A percentile compares a stretch with the other conserved stretches of the same genome.
Conservation (phyloP, 2,329 filamentous ascomycete species). For the Ophiocordyceps australis region DNA sequence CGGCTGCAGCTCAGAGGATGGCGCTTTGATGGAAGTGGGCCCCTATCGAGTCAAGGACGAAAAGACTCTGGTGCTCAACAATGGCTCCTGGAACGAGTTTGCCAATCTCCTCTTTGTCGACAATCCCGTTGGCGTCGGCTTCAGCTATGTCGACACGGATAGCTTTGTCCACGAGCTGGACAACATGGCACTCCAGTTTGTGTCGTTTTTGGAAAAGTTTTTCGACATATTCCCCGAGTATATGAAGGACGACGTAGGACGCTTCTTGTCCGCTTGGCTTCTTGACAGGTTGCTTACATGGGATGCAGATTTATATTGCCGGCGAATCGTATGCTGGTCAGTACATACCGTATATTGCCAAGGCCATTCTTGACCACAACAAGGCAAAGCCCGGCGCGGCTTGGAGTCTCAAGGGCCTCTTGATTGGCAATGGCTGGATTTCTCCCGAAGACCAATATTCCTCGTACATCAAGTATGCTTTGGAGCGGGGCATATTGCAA, state of each 20-base stretch:
- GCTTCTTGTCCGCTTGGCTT: not conserved
- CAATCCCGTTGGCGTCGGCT: slow-evolving; percentile 91
- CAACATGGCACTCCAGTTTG: slow-evolving; percentile 78
- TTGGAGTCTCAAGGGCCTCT: slow-evolving; percentile 70
- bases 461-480: slow-evolving; percentile 66
- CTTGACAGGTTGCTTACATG: slow-evolving; percentile 6
- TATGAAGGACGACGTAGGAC: slow-evolving; percentile 69
- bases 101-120: slow-evolving; percentile 94
- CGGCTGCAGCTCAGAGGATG: slow-evolving; percentile 94
- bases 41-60: slow-evolving; percentile 74
- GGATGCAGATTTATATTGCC: slow-evolving; percentile 64
- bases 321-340: slow-evolving; percentile 96
- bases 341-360: slow-evolving; percentile 93
- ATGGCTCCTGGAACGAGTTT: slow-evolving; percentile 98
- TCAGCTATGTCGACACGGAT: slow-evolving; percentile 86
- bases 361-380: slow-evolving; percentile 77
- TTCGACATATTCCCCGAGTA: slow-evolving; percentile 85
- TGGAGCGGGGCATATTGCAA: slow-evolving; percentile 55
- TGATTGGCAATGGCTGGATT: slow-evolving; percentile 98
- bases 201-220: slow-evolving; percentile 81
- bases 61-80: slow-evolving; percentile 56
- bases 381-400: slow-evolving; percentile 19
- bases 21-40: slow-evolving; percentile 87
- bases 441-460: slow-evolving; percentile 80
- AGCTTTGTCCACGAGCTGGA: slow-evolving; percentile 71